A percentile compares a stretch with the other conserved stretches of the same genome.
phyloP scores from a whole-genome alignment of 805 yeast genomes.

The Yamadazyma scolyti region DNA sequence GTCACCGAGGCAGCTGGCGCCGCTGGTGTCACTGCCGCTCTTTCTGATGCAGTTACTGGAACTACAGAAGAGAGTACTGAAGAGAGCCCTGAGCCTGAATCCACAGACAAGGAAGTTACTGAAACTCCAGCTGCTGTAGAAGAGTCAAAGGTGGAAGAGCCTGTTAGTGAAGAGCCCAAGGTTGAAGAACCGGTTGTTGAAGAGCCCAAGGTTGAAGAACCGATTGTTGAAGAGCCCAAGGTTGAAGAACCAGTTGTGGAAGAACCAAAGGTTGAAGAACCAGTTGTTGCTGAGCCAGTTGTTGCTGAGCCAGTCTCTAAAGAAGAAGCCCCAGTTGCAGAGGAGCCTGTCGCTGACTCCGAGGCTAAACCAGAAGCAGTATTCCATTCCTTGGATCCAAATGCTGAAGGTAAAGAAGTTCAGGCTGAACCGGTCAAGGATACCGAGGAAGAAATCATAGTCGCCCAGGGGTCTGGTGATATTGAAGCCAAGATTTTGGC shows the following conservation, averaged over 20 bases:
- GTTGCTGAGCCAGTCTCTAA: constrained; percentile 15
- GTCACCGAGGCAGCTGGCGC: constrained; percentile 11
- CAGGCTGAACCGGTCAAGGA: constrained; percentile 15
- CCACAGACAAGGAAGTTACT: constrained; percentile 7
- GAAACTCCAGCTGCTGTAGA: constrained; percentile 10
- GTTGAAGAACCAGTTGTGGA: constrained; percentile 6
- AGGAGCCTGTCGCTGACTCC: constrained; percentile 10
- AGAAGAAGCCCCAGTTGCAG: constrained; percentile 8
- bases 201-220: constrained; percentile 1
- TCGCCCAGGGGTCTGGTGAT: constrained; percentile 36
- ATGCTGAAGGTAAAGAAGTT: constrained; percentile 14
- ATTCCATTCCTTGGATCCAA: constrained; percentile 18
- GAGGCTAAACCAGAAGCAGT: constrained; percentile 6
- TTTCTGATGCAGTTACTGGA: constrained; percentile 8
- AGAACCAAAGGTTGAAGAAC: constrained; percentile 3
- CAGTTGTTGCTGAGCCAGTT: constrained; percentile 7
- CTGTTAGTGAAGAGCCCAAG: no score
- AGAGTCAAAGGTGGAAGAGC: constrained; percentile 9
- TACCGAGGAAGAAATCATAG: constrained; percentile 33
- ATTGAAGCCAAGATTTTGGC: constrained; percentile 33
- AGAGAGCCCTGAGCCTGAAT: constrained; percentile 21
- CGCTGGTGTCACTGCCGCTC: constrained; percentile 7
- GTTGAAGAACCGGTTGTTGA: not conserved
- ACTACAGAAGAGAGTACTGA: constrained; percentile 13
- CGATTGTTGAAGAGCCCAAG: constrained; percentile 4